Evolutionary conservation across 768 basidiomycete genomes (phyloP), one percentile per base, ranked within the genome.

Genomic region (Neoboletus brunneissimus): DNA sequence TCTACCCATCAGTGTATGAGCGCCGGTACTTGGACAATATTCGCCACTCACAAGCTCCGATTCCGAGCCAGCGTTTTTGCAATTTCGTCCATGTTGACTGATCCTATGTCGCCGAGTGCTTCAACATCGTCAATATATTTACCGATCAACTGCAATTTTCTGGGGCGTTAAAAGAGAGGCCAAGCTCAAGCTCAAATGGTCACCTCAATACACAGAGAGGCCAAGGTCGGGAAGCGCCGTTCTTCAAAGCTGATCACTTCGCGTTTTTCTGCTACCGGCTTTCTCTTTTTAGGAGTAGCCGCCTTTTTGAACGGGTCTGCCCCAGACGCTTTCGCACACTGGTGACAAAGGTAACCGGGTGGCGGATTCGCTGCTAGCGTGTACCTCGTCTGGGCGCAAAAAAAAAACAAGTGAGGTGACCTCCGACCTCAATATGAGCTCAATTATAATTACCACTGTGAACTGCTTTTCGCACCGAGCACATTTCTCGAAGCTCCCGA

Each of bases 51-150:
- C 94, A 96, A 74, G 56, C 85, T 81, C 38, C 94, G 77, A 64
- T 87, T 91, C 65, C 88, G 89, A 10, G 89, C 86, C 22, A 97
- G 76, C 4, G 91, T 86, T 68, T 87, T 91, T 15, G 89, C 81
- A 46, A 98, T 89, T 41, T 86, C 84, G 56, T 94, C 86, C 77
- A 93, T 77, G 67, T 95, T 98, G 71, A 91, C 70, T 1, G 82
- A 63, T 0, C 94, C 94, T 49, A 98, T 89, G 64, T 96, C 88
- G 0, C 96, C 96, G 16, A 95, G 73, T 0, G 88, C 86, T 59
- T 93, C 91, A 7, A 98, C 87, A 62, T 96, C 91, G 54, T 94
- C 82, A 54, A 98, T 96, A 67, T 92, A 84, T 55, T 83, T 82
- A 18, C 89, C 87, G 54, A 98, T 86, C 23, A 97, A 75, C 90